Evolutionary conservation across 208 protist species (phyloP).

Genomic region (Leishmania arabica): DNA sequence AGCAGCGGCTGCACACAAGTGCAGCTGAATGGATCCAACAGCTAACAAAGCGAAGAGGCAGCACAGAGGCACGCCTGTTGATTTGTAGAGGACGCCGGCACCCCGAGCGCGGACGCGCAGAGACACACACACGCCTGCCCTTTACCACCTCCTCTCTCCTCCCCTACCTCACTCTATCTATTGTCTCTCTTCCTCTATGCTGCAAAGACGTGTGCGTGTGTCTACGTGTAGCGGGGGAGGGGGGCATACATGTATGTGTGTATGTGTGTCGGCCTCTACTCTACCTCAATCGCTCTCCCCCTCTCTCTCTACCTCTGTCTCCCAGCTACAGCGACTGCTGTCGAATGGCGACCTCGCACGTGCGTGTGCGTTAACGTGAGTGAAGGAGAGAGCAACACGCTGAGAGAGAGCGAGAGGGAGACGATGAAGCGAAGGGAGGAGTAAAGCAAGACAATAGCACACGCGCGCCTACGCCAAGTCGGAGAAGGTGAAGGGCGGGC

Average conservation of each 20-base stretch:
- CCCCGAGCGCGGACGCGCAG: not conserved
- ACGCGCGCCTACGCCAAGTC: not conserved
- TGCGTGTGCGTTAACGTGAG: not conserved
- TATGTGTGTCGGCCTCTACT: not conserved
- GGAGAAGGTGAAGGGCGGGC: not conserved
- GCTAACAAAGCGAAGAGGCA: too few species aligned
- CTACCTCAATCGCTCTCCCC: not conserved
- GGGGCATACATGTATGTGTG: not conserved
- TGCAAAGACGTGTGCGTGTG: not conserved
- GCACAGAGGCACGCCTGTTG: not conserved
- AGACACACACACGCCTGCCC: not conserved
- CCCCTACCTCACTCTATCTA: not conserved
- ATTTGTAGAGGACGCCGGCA: not conserved
- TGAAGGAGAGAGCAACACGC: not conserved
- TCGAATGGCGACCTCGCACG: not conserved
- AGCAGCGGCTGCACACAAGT: not conserved
- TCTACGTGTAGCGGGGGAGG: conserved; percentile 1
- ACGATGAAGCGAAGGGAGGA: not conserved
- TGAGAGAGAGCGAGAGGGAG: not conserved
- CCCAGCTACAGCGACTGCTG: not conserved
- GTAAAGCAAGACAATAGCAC: not conserved
- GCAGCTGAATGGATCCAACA: not conserved
- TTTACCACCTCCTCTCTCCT: not conserved
- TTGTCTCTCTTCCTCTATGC: not conserved
- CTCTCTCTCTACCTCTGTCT: not conserved